A percentile compares a stretch with the other conserved stretches of the same genome.
These are phyloP conservation scores for Mallotus japonicus DNA, from an alignment of 441 rosid genomes.

Conservation along the genomic window DNA sequence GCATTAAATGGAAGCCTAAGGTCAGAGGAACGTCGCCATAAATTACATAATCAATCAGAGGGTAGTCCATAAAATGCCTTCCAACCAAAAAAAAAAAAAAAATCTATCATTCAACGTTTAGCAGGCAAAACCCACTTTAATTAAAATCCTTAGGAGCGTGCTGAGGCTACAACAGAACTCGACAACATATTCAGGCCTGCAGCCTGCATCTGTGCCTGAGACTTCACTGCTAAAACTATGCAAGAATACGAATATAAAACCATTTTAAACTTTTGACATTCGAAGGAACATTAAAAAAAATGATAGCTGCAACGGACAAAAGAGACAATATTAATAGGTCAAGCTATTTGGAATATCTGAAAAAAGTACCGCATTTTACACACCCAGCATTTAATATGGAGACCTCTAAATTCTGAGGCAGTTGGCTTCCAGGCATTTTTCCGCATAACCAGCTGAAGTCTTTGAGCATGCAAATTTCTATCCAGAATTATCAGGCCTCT, in stretches of 20 bases:
- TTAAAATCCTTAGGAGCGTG: not conserved
- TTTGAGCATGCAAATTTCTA: slow-evolving; percentile 7
- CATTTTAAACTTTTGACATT: not conserved
- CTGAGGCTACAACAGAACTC: not conserved
- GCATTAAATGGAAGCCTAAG: too few relatives aligned
- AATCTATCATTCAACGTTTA: too few relatives aligned
- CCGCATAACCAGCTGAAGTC: not conserved
- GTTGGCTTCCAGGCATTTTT: slow-evolving; percentile 4
- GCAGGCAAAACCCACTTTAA: not conserved
- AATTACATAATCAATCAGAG: too few relatives aligned
- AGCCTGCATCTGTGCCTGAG: not conserved
- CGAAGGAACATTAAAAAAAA: not conserved
- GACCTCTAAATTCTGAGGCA: slow-evolving; percentile 8
- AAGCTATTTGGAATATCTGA: not conserved
- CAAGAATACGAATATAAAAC: not conserved
- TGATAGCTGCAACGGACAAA: not conserved
- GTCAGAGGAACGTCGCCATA: too few relatives aligned
- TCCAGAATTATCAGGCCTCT: slow-evolving; percentile 13
- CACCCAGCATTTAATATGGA: slow-evolving; percentile 9
- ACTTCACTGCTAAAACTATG: not conserved
- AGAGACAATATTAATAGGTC: slow-evolving; percentile 6
- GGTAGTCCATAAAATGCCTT: too few relatives aligned
- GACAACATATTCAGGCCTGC: not conserved
- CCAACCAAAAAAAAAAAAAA: too few relatives aligned
- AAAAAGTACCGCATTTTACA: not conserved